A percentile compares a stretch with the other conserved stretches of the same genome.
Evolutionary conservation across 345 rosid species (phyloP).

Genomic region (Aegle marmelos): DNA sequence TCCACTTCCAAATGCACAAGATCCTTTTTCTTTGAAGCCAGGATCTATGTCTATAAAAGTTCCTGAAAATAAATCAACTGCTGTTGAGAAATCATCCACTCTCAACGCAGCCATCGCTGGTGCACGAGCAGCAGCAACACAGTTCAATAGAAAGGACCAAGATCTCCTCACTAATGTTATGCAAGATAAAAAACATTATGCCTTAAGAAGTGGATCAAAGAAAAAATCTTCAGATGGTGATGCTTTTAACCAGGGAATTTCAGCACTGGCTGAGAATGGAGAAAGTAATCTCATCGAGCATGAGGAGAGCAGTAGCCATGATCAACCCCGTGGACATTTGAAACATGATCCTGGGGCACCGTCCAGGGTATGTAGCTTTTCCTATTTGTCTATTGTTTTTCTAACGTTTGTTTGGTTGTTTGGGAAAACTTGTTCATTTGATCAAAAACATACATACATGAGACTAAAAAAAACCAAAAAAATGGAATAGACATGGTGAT

Average conservation of each 20-base stretch:
- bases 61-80: constrained; percentile 29
- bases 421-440: background rate
- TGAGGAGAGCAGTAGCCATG: constrained; percentile 23
- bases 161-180: constrained; percentile 12
- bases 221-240: constrained; percentile 22
- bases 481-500: background rate
- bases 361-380: constrained; percentile 31
- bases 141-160: constrained; percentile 59
- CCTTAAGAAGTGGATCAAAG: constrained; percentile 16
- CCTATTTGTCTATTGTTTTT: background rate
- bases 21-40: constrained; percentile 73
- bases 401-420: background rate
- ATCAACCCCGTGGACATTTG: constrained; percentile 18
- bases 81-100: constrained; percentile 41
- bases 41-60: constrained; percentile 44
- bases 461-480: background rate
- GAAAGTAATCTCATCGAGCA: background rate
- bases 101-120: constrained; percentile 79
- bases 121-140: constrained; percentile 82
- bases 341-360: constrained; percentile 24
- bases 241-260: constrained; percentile 17
- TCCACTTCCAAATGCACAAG: constrained; percentile 65
- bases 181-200: constrained; percentile 9
- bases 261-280: background rate
- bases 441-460: background rate